A percentile compares a stretch with the other conserved stretches of the same genome.
Evolutionary conservation across 192 early-diverging fungal species (phyloP).

Genomic region (Fimicolochytrium jonesii): DNA sequence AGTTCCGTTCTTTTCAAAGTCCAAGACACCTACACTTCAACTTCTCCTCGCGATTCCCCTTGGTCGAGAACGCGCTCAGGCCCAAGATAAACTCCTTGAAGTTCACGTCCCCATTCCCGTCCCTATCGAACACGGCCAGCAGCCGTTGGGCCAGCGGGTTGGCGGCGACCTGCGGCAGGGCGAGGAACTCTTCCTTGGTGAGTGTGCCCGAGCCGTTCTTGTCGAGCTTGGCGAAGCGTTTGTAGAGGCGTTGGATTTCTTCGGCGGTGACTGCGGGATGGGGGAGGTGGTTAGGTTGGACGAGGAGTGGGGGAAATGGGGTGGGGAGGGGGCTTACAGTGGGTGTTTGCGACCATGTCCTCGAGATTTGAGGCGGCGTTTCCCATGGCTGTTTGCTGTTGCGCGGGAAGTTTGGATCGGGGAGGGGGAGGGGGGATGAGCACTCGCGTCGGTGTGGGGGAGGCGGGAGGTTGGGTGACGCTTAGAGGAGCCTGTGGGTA

Average conservation of each 20-base stretch:
- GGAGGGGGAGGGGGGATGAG: no score
- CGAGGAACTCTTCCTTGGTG: slow-evolving; percentile 95
- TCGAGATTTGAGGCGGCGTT: slow-evolving; percentile 49
- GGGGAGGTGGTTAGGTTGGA: not conserved
- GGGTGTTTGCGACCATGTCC: slow-evolving; percentile 73
- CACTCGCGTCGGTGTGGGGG: no score
- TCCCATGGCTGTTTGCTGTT: slow-evolving; percentile 18
- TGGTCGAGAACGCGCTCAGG: slow-evolving; percentile 87
- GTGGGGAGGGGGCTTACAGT: slow-evolving; percentile 54
- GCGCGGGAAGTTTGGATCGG: no score
- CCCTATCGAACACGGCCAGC: slow-evolving; percentile 95
- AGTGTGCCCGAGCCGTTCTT: slow-evolving; percentile 95
- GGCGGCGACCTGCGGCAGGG: slow-evolving; percentile 94
- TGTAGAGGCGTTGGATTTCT: slow-evolving; percentile 97
- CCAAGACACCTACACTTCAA: slow-evolving; percentile 68
- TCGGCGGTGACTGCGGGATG: slow-evolving; percentile 41
- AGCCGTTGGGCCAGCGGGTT: slow-evolving; percentile 95
- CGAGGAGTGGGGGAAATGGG: not conserved
- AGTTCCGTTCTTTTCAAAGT: not conserved
- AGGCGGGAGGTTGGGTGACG: no score
- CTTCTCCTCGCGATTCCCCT: slow-evolving; percentile 94
- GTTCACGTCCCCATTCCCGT: slow-evolving; percentile 98
- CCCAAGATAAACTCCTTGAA: slow-evolving; percentile 98
- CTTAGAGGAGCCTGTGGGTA: no score
- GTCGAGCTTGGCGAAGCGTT: slow-evolving; percentile 97